These are phyloP conservation scores for Lentinus tigrinus DNA, from an alignment of 768 basidiomycete genomes.

Conservation along the genomic window DNA sequence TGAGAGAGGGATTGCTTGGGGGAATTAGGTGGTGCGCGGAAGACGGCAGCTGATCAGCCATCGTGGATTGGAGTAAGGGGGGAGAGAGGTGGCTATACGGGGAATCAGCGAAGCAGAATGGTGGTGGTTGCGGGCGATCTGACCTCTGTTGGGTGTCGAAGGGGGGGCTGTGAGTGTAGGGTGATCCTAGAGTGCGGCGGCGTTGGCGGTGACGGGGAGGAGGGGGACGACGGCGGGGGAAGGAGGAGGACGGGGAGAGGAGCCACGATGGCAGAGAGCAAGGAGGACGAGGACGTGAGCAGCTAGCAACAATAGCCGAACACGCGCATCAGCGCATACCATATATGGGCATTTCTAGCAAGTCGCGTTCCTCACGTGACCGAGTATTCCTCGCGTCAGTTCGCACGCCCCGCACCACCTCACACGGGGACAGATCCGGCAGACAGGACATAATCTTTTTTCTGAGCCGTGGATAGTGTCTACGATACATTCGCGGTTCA, in stretches of 20 bases:
- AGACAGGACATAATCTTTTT: neutral
- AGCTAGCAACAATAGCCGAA: conserved; percentile 9
- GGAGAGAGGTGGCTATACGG: neutral
- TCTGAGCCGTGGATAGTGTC: neutral
- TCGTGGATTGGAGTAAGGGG: conserved; percentile 1
- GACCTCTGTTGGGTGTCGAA: neutral
- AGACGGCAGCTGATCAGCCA: conserved; percentile 19
- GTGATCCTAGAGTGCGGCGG: conserved; percentile 11
- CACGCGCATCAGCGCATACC: conserved; percentile 16
- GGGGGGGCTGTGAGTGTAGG: neutral
- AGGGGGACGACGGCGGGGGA: conserved; percentile 5
- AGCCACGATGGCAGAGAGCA: conserved; percentile 13
- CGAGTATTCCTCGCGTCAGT: conserved; percentile 18
- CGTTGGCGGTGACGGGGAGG: conserved; percentile 5
- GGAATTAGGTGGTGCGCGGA: conserved; percentile 18
- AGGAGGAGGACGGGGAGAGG: conserved; percentile 6
- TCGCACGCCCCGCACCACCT: conserved; percentile 10
- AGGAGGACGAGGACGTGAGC: conserved; percentile 1
- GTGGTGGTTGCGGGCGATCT: neutral
- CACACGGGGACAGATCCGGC: neutral
- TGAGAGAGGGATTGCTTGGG: conserved; percentile 2
- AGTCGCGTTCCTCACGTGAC: conserved; percentile 44
- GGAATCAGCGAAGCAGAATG: neutral
- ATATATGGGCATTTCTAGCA: conserved; percentile 44
- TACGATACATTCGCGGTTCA: no score